Conservation (phyloP, 2,329 filamentous ascomycete species). For the Claviceps monticola region DNA sequence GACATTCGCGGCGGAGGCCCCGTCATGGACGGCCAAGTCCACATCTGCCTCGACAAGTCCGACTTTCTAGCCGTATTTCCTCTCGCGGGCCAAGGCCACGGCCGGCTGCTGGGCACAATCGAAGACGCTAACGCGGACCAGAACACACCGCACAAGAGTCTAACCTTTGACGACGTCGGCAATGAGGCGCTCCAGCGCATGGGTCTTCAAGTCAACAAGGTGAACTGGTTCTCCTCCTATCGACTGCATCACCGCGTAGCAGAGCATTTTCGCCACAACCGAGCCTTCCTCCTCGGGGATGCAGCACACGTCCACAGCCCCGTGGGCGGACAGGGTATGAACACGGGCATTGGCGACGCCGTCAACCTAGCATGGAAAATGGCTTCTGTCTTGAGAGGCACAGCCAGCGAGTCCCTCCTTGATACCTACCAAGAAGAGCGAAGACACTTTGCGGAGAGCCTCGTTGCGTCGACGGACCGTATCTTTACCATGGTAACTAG, state of each 20-base stretch:
- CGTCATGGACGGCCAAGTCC: constrained; percentile 2
- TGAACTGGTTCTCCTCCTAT: constrained; percentile 1
- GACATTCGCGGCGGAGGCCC: not conserved
- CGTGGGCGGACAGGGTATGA: constrained; percentile 43
- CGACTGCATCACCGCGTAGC: constrained; percentile 2
- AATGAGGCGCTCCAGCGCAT: not conserved
- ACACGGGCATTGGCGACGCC: constrained; percentile 43
- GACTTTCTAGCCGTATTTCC: constrained; percentile 1
- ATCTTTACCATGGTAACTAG: not conserved
- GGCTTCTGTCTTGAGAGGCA: constrained; percentile 14
- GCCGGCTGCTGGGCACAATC: constrained; percentile 1
- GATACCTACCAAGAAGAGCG: constrained; percentile 1
- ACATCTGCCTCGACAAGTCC: constrained; percentile 1
- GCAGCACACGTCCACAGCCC: constrained; percentile 43
- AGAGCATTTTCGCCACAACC: not conserved
- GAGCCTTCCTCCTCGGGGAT: constrained; percentile 35
- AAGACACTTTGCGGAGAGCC: not conserved
- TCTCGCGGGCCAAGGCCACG: not conserved
- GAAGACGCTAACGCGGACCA: not conserved
- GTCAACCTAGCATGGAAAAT: constrained; percentile 42
- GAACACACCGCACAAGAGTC: not conserved
- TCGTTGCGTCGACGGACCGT: not conserved
- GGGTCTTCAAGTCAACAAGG: not conserved
- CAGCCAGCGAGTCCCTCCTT: not conserved
- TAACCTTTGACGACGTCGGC: not conserved